Base-by-base conservation (phyloP, 2,329 filamentous ascomycete genomes). In the Nigrospora oryzae region DNA sequence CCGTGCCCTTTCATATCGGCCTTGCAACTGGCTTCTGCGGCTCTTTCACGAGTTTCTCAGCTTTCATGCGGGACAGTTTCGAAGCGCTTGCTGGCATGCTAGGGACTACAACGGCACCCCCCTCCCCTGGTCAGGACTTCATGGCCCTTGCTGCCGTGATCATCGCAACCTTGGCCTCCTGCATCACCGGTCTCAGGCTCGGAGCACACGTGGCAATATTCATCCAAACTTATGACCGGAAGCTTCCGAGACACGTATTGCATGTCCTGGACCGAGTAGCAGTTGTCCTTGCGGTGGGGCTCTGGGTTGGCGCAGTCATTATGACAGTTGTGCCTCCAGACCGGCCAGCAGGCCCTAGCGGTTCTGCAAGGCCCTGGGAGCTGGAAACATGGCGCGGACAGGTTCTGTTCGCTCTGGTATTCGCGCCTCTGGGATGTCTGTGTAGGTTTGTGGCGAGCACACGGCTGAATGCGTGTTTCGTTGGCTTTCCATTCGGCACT, bases 401-500 rank as follows among this genome's bases (percentile, higher is more conserved):
- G 44, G 79, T 74, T 4, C 60, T 84, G n/a, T 83, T 85, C 53
- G 77, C 82, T 0, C 64, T 81, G 37, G 74, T 83, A 14, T 84
- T 86, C 56, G 78, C 81, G 2, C 83, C 83, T 0, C 43, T 79
- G 0, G 83, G 83, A 1, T 81, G 77, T 56, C 58, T 85, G 1
- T 52, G 73, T 0, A 71, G 83, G 6, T 85, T 77, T 59, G 81
- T 79, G 55, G 57, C 70, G 7, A 81, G 77, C 2, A 55, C 78
- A n/a, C 58, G 64, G 28, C 65, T 85, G 13, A 86, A 87, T 53
- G 56, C 68, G 1, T 63, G 75, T 13, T 51, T 77, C 1, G 58
- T 71, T 0, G 63, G 65, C 0, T 86, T 86, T 53, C 83, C 83
- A 0, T 62, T 86, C 1, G 83, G 83, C 2, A 87, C 83, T 0